Conservation (phyloP, 345 rosid genomes). For the Lepidium africanum region DNA sequence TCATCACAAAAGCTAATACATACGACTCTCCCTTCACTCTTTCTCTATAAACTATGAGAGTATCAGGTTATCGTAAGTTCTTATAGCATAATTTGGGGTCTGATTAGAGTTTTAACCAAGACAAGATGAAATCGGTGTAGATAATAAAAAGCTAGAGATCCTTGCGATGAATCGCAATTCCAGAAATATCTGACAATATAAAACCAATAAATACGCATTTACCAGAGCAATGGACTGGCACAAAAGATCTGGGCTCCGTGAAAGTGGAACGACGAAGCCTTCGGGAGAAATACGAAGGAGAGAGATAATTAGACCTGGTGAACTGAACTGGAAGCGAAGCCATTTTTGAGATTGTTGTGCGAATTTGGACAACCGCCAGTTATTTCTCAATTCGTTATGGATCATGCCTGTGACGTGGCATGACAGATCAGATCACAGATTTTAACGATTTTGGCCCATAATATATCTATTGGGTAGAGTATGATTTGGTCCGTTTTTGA, state of each 20-base stretch:
- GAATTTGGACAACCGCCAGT: constrained; percentile 13
- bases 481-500: background rate
- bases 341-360: constrained; percentile 28
- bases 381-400: constrained; percentile 27
- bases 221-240: constrained; percentile 48
- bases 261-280: constrained; percentile 15
- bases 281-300: constrained; percentile 6
- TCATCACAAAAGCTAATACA: background rate
- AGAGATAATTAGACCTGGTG: constrained; percentile 8
- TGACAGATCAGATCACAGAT: background rate
- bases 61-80: background rate
- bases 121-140: background rate
- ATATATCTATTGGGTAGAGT: background rate
- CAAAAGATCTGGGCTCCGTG: constrained; percentile 20
- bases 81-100: background rate
- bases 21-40: no score
- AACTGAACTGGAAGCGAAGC: constrained; percentile 38
- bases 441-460: background rate
- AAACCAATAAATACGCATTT: background rate
- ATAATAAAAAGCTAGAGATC: background rate
- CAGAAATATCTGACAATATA: background rate
- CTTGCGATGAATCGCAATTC: background rate
- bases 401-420: constrained; percentile 38
- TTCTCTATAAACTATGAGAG: no score
- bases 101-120: background rate